These are phyloP conservation scores for Cystoisospora suis DNA, from an alignment of 169 alveolate species.

Conservation along the genomic window DNA sequence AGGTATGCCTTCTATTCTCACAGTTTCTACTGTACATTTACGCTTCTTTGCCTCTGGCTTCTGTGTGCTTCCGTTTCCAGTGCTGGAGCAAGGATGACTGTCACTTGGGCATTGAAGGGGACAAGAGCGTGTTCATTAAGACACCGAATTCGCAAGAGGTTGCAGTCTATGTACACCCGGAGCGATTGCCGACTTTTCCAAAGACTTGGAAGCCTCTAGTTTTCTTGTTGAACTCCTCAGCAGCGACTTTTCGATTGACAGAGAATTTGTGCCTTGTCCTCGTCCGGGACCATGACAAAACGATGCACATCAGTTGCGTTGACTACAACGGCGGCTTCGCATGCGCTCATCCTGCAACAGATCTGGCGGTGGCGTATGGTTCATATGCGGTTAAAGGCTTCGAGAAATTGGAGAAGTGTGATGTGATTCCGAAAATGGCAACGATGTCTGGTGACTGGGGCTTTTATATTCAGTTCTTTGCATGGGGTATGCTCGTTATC, in stretches of 20 bases:
- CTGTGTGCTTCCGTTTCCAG: not conserved
- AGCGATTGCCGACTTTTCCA: conserved; percentile 76
- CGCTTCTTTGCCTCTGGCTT: not conserved
- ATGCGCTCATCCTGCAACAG: conserved; percentile 73
- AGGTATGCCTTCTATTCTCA: too few relatives aligned
- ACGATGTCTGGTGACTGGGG: conserved; percentile 77
- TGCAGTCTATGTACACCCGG: conserved; percentile 71
- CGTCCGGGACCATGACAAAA: conserved; percentile 64
- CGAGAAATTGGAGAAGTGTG: conserved; percentile 66
- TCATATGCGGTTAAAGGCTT: conserved; percentile 63
- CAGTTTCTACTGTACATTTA: not conserved
- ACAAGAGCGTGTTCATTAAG: conserved; percentile 71
- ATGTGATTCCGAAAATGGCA: conserved; percentile 63
- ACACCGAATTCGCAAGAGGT: conserved; percentile 70
- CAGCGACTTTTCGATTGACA: conserved; percentile 71
- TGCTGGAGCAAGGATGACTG: conserved; percentile 62
- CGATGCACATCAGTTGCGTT: conserved; percentile 69
- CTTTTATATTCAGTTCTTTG: conserved; percentile 73
- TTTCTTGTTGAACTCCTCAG: conserved; percentile 63
- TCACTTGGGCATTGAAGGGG: conserved; percentile 76
- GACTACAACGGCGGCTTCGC: conserved; percentile 76
- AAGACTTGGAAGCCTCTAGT: conserved; percentile 79
- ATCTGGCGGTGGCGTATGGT: conserved; percentile 76
- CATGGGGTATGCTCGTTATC: conserved; percentile 74
- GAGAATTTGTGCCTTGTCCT: conserved; percentile 69